These are phyloP conservation scores for Paspalum vaginatum DNA, from an alignment of 176 grass and related monocot genomes.

Conservation along the genomic window DNA sequence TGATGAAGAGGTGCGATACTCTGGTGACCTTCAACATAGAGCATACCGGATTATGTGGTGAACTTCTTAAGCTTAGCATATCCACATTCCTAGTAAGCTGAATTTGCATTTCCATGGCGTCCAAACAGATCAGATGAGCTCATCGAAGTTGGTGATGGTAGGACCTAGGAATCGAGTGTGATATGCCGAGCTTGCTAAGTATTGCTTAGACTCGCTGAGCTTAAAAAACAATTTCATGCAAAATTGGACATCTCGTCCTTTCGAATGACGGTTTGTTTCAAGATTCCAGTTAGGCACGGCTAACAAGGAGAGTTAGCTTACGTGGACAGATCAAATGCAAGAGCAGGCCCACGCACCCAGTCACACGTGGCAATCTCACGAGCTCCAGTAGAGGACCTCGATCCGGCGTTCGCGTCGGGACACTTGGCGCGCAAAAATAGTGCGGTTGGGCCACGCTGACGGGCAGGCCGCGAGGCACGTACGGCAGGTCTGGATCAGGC, in stretches of 20 bases:
- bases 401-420: background rate
- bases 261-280: background rate
- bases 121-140: too few relatives aligned
- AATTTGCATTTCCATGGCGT: too few relatives aligned
- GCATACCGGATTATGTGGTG: too few relatives aligned
- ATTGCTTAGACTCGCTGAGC: too few relatives aligned
- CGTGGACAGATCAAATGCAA: background rate
- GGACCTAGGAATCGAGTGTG: too few relatives aligned
- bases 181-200: too few relatives aligned
- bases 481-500: background rate
- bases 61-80: too few relatives aligned
- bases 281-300: background rate
- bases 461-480: slow-evolving; percentile 1
- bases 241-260: background rate
- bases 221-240: background rate
- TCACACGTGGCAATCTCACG: background rate
- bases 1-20: too few relatives aligned
- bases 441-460: slow-evolving; percentile 18
- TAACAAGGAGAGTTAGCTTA: background rate
- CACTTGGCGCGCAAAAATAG: slow-evolving; percentile 23
- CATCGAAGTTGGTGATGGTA: too few relatives aligned
- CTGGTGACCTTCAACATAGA: too few relatives aligned
- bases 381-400: background rate
- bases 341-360: background rate
- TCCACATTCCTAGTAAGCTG: too few relatives aligned